Conservation (phyloP, 83 land plant genomes). For the Picea mariana region DNA sequence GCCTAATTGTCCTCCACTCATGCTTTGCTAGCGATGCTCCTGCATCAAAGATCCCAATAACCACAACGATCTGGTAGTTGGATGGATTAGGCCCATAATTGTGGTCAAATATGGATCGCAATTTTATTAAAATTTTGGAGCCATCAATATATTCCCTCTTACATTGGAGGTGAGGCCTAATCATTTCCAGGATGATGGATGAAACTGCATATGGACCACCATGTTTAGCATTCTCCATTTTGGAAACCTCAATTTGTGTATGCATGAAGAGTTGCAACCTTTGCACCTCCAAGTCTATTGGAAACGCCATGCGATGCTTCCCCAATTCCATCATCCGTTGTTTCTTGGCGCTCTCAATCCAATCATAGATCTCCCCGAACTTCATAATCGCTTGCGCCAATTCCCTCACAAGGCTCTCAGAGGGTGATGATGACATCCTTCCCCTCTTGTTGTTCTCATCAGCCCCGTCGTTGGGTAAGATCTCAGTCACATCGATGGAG, state of each 20-base stretch:
- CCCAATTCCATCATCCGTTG: slow-evolving; percentile 73
- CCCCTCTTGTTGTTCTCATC: not conserved
- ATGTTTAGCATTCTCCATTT: slow-evolving; percentile 51
- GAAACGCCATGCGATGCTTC: slow-evolving; percentile 78
- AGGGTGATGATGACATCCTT: too few relatives aligned
- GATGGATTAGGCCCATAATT: too few relatives aligned
- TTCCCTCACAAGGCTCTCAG: too few relatives aligned
- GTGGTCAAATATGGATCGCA: too few relatives aligned
- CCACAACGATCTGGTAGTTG: too few relatives aligned
- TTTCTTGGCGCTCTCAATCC: slow-evolving; percentile 66
- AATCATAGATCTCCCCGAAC: slow-evolving; percentile 79
- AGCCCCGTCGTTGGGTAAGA: not conserved
- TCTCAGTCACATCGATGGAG: not conserved
- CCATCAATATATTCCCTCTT: too few relatives aligned
- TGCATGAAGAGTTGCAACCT: slow-evolving; percentile 77
- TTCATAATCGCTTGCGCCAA: slow-evolving; percentile 52
- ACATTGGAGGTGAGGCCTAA: too few relatives aligned
- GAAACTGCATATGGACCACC: not conserved
- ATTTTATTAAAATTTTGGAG: too few relatives aligned
- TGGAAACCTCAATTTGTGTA: slow-evolving; percentile 73
- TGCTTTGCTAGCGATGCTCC: too few relatives aligned
- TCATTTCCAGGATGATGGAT: too few relatives aligned
- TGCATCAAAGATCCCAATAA: too few relatives aligned
- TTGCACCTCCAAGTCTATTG: slow-evolving; percentile 61
- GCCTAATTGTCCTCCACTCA: too few relatives aligned